These are phyloP conservation scores for Cryptococcus maquisensis DNA, from an alignment of 1,284 basidiomycete species.

Conservation along the genomic window DNA sequence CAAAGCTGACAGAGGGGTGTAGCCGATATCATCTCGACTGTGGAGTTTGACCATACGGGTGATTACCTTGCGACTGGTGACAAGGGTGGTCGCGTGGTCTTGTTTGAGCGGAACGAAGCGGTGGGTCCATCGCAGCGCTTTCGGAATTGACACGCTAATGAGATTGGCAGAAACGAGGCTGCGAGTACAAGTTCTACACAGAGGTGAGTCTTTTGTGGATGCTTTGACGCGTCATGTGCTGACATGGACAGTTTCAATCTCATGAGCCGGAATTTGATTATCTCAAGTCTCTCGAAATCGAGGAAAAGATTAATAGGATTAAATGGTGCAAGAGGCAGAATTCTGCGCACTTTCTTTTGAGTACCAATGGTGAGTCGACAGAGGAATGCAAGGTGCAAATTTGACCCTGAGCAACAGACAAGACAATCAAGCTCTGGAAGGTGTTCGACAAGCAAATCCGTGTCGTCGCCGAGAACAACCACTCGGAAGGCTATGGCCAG, in stretches of 20 bases:
- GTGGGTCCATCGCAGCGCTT: conserved; percentile 54
- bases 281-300: conserved; percentile 98
- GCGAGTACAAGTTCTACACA: conserved; percentile 99
- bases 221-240: not conserved
- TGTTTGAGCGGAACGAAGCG: conserved; percentile 97
- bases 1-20: conserved; percentile 17
- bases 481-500: conserved; percentile 64
- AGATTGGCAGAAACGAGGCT: conserved; percentile 85
- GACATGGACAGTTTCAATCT: conserved; percentile 65
- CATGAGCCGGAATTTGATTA: conserved; percentile 99
- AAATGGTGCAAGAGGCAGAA: conserved; percentile 99
- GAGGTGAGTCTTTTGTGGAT: conserved; percentile 53
- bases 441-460: conserved; percentile 97
- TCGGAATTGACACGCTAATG: not conserved
- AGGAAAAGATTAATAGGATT: conserved; percentile 99
- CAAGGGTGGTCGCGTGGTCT: conserved; percentile 96
- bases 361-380: conserved; percentile 76
- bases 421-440: conserved; percentile 99
- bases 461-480: conserved; percentile 95
- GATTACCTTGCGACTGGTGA: conserved; percentile 99
- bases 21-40: conserved; percentile 99
- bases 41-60: conserved; percentile 99
- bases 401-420: conserved; percentile 60
- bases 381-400: not conserved
- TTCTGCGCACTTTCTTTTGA: conserved; percentile 91